A percentile compares a stretch with the other conserved stretches of the same genome.
These are phyloP conservation scores for Coniochaeta pulveracea DNA, from an alignment of 2,329 filamentous ascomycete species.

Conservation along the genomic window DNA sequence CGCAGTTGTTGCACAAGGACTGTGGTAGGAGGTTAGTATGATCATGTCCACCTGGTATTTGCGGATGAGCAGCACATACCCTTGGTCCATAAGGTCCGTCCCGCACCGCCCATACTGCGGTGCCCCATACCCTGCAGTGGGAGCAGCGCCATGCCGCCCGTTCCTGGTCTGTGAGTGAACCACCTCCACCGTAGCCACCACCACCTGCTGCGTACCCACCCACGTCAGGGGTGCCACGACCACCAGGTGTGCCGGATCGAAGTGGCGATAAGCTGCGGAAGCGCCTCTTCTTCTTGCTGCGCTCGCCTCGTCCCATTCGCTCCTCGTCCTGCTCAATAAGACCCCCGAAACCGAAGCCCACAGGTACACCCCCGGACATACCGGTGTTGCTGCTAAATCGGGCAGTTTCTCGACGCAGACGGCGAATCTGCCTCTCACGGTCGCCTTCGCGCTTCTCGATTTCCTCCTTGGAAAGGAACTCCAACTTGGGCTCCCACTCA, in stretches of 20 bases:
- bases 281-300: constrained; percentile 89
- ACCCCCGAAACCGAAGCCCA: constrained; percentile 36
- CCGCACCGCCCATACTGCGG: constrained; percentile 86
- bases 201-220: constrained; percentile 60
- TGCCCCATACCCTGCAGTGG: constrained; percentile 82
- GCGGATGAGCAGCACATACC: constrained; percentile 39
- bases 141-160: constrained; percentile 74
- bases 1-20: constrained; percentile 90
- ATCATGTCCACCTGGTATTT: no score
- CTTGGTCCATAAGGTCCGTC: constrained; percentile 79
- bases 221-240: constrained; percentile 70
- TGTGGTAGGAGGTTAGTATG: constrained; percentile 22
- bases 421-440: constrained; percentile 78
- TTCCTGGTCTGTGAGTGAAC: constrained; percentile 64
- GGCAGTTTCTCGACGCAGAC: constrained; percentile 81
- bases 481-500: constrained; percentile 75
- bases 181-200: constrained; percentile 56
- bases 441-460: constrained; percentile 96
- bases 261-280: constrained; percentile 81
- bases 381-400: constrained; percentile 80
- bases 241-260: constrained; percentile 53
- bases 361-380: constrained; percentile 65
- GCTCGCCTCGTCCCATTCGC: constrained; percentile 80
- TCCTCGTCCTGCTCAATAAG: constrained; percentile 56
- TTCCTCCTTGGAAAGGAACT: constrained; percentile 80